A percentile compares a stretch with the other conserved stretches of the same genome.
These are phyloP conservation scores for Lycium ferocissimum DNA, from an alignment of 257 asterid genomes.

Conservation along the genomic window DNA sequence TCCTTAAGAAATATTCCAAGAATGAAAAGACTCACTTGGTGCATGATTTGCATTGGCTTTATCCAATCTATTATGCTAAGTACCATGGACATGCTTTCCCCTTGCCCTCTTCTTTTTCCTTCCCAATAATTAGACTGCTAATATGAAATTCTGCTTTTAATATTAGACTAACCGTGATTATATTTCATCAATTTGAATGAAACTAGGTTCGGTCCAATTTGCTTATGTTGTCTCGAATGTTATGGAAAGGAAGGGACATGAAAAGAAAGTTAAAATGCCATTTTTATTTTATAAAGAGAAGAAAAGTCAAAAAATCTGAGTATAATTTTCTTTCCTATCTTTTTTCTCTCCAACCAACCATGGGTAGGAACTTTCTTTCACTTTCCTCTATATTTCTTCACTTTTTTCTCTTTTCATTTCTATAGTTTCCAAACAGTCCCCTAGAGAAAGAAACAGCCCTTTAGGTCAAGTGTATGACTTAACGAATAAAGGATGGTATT, in stretches of 20 bases:
- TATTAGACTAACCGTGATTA: not conserved
- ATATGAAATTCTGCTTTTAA: not conserved
- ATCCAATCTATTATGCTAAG: constrained; percentile 4
- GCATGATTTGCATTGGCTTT: not conserved
- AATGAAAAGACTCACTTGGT: not conserved
- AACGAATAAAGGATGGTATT: not conserved
- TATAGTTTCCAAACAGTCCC: not conserved
- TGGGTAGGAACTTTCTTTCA: not conserved
- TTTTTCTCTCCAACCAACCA: not conserved
- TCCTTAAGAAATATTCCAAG: constrained; percentile 10
- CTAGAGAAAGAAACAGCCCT: not conserved
- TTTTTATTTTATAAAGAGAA: constrained; percentile 15
- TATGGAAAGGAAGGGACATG: constrained; percentile 2
- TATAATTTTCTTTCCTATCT: not conserved
- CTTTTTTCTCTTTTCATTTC: not conserved
- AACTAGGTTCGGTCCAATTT: constrained; percentile 15
- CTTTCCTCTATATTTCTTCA: constrained; percentile 6
- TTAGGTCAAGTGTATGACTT: not conserved
- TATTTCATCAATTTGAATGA: constrained; percentile 23
- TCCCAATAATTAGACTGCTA: not conserved
- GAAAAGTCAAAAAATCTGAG: not conserved
- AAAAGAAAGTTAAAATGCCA: constrained; percentile 16
- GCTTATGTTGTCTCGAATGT: not conserved
- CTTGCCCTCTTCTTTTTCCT: not conserved
- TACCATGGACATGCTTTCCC: constrained; percentile 15